phyloP scores from a whole-genome alignment of 2,329 filamentous ascomycete genomes.

The Plenodomus lindquistii region DNA sequence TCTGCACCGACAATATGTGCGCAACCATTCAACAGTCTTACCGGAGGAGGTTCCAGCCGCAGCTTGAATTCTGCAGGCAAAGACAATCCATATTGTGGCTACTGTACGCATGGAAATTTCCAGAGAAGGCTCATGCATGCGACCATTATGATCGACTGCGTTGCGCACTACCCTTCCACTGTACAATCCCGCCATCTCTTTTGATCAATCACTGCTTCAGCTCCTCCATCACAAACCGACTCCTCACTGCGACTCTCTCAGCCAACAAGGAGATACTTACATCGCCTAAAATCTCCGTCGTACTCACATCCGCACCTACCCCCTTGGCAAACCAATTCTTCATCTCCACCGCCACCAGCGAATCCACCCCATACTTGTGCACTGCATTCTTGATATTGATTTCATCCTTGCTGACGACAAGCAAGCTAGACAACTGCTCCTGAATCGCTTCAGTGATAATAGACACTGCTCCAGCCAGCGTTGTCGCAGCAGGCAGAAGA shows the following conservation, averaged over 20 bases:
- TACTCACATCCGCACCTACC: constrained; percentile 12
- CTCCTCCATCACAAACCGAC: constrained; percentile 13
- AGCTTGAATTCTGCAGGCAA: background rate
- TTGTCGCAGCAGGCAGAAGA: constrained; percentile 8
- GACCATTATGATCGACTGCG: background rate
- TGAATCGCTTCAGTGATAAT: constrained; percentile 18
- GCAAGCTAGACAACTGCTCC: constrained; percentile 12
- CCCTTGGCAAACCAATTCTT: constrained; percentile 24
- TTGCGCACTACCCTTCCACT: background rate
- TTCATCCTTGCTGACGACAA: constrained; percentile 20
- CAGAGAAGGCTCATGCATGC: background rate
- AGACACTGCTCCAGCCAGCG: constrained; percentile 7
- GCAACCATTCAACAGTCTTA: background rate
- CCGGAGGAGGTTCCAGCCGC: background rate
- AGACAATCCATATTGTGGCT: background rate
- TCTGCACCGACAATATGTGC: background rate
- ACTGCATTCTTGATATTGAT: constrained; percentile 26
- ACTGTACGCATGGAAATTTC: background rate
- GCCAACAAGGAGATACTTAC: constrained; percentile 12
- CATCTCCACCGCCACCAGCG: constrained; percentile 30
- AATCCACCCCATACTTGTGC: constrained; percentile 30
- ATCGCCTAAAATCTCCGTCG: constrained; percentile 15
- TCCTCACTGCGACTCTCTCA: constrained; percentile 11
- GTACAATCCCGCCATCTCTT: background rate
- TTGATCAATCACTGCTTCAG: constrained; percentile 1